Evolutionary conservation across 75 land plant species (phyloP), one percentile per base, ranked within the genome.

Genomic region (Cupressus sempervirens): DNA sequence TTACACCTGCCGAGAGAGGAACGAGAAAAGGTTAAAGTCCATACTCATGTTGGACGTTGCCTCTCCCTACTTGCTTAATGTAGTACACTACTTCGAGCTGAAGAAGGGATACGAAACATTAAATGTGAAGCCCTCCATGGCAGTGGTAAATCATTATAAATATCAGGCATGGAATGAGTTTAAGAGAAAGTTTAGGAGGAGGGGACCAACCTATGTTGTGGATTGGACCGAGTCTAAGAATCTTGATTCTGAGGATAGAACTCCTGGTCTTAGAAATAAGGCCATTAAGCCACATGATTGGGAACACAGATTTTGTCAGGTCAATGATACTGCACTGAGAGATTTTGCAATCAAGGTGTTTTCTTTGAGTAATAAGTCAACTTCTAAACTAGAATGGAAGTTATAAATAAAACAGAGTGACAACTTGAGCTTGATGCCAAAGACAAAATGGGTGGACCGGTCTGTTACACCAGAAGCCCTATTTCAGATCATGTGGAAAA

Each of bases 141-240:
- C 81, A 15, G 91, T 87, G 56, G 85, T 91, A 36, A 89, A 91
- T 84, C 92, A 91, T 86, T 91, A 91, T 83, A 91, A 89, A 76
- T 91, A 84, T 48, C 92, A 91, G 82, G 92, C 50, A 29, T 91
- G 92, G 92, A 81, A 58, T 36, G 92, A 87, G 82, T 91, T 91
- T 65, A 72, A 84, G 85, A 9, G 7, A 41, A 91, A 89, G 91
- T 91, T 91, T 67, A 80, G 75, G 20, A 84, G 91, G 32, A 70
- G 92, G 5, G 92, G 85, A 0, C 85, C 92, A 4, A 83, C 92
- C 2, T 91, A 89, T 82, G 92, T 91, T 7, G 88, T 86, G 4
- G 92, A 91, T 41, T 91, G 92, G 92, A 89, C 83, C 4, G 88
- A 91, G 67, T 74, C 84, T 11, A 84, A 79, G 53, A 89, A 91